Evolutionary conservation across 257 asterid genomes (phyloP).

Genomic region (Scutellaria galericulata): DNA sequence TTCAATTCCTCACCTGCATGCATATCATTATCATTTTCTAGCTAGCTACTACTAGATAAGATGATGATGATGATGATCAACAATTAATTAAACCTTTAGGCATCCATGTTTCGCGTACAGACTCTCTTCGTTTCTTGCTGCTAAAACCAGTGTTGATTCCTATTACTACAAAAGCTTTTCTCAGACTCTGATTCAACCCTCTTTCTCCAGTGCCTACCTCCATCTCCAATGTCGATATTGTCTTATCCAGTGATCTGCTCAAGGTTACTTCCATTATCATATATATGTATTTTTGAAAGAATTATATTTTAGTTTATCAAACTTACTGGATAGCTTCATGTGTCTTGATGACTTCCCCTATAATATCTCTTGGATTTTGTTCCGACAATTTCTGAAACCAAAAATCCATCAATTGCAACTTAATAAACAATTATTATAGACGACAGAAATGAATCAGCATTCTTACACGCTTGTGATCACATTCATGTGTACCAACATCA

Average conservation of each 20-base stretch:
- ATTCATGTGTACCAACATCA: constrained; percentile 34
- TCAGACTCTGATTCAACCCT: constrained; percentile 26
- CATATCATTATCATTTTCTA: too few relatives aligned
- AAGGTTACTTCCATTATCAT: background rate
- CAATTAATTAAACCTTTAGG: constrained; percentile 44
- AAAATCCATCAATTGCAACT: background rate
- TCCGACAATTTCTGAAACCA: constrained; percentile 53
- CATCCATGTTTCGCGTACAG: constrained; percentile 76
- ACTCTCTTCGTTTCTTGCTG: constrained; percentile 71
- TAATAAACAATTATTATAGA: background rate
- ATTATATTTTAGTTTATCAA: background rate
- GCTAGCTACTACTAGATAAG: too few relatives aligned
- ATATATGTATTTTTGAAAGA: background rate
- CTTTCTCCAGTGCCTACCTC: constrained; percentile 45
- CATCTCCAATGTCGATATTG: constrained; percentile 52
- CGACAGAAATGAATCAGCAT: background rate
- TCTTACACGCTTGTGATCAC: constrained; percentile 62
- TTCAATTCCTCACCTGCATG: constrained; percentile 54
- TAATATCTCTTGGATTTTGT: constrained; percentile 42
- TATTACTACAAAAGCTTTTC: constrained; percentile 60
- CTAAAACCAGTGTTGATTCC: constrained; percentile 81
- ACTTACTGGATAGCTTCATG: constrained; percentile 61
- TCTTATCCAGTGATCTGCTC: constrained; percentile 61
- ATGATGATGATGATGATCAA: background rate
- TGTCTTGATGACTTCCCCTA: constrained; percentile 63